Base-by-base conservation (phyloP, 1,139 yeast species). In the Diutina mesorugosa region DNA sequence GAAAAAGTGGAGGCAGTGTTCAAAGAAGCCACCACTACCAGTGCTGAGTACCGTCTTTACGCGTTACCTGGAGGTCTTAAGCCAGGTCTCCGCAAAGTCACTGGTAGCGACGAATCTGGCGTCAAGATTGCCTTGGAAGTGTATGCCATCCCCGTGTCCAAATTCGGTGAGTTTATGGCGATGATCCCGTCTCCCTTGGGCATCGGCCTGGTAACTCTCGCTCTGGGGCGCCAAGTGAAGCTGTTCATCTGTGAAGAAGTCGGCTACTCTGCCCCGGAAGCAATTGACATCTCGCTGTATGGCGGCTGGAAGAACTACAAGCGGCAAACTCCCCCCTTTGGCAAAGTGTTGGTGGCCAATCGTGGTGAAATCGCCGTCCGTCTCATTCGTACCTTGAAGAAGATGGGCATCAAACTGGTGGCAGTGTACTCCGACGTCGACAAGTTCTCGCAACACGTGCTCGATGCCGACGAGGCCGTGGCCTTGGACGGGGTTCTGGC, bases 321-420 rank as follows among this genome's bases (percentile, higher is more conserved):
- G 54, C 74, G 72, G 63, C 82, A 80, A 68, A 30, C 53, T 6
- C 53, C 53, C 16, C 95, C 93, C 0, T 91, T 91, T 71, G 78
- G 84, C 53, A 81, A 88, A 12, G 97, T 93, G 14, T 77, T 93
- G 59, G 95, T 93, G 57, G 98, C 99, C 46, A 93, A 93, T 74
- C 83, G 99, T 72, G 99, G 99, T 68, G 99, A 93, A 72, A 93
- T 93, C 65, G 97, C 99, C 3, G 97, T 90, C 45, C 79, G 99
- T 67, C 88, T 93, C 63, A 89, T 91, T 66, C 86, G 81, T 67
- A 91, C 99, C 8, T 76, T 91, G 66, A 89, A 88, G 69, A 85
- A 85, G 68, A 70, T 91, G 64, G 83, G 84, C 3, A 88, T 93
- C 63, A 80, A 78, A 63, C 75, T 97, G 0, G 85, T 93, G 61